A percentile compares a stretch with the other conserved stretches of the same genome.
Conservation (phyloP, 495 filamentous ascomycete species). For the Xylaria telfairii region DNA sequence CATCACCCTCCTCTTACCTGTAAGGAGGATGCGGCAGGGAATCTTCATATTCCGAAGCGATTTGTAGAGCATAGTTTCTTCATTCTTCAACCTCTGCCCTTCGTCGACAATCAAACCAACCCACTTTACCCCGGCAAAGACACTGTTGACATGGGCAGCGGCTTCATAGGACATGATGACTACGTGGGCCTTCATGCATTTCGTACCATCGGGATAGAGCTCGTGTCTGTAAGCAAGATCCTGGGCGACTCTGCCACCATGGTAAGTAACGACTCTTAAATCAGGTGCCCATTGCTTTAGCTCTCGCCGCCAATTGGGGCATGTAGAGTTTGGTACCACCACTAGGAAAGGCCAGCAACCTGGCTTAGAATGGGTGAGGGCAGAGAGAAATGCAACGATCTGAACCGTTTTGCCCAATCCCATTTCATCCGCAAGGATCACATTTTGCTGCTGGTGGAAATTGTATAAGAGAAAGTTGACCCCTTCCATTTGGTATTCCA, state of each 20-base stretch:
- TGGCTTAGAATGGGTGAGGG: conserved; percentile 75
- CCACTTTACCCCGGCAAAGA: conserved; percentile 77
- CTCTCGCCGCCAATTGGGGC: conserved; percentile 95
- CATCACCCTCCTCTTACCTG: conserved; percentile 52
- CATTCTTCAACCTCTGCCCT: conserved; percentile 95
- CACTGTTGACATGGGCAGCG: conserved; percentile 70
- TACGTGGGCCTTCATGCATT: conserved; percentile 78
- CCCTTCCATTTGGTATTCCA: conserved; percentile 93
- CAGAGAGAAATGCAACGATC: conserved; percentile 80
- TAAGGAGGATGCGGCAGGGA: conserved; percentile 82
- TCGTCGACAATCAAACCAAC: conserved; percentile 92
- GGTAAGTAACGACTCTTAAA: conserved; percentile 88
- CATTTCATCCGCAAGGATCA: conserved; percentile 99
- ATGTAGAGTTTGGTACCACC: conserved; percentile 92
- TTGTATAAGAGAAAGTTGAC: conserved; percentile 97
- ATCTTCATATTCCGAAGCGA: conserved; percentile 73
- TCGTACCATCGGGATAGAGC: conserved; percentile 68
- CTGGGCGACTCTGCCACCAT: conserved; percentile 73
- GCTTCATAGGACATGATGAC: conserved; percentile 96
- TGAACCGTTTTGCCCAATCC: conserved; percentile 98
- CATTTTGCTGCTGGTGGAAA: conserved; percentile 79
- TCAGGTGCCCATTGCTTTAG: conserved; percentile 92
- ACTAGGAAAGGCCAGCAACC: conserved; percentile 90
- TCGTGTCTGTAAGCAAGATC: conserved; percentile 77
- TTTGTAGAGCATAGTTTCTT: conserved; percentile 79